phyloP scores from a whole-genome alignment of 129 eudicot species.

The Rutidosis leptorrhynchoides region DNA sequence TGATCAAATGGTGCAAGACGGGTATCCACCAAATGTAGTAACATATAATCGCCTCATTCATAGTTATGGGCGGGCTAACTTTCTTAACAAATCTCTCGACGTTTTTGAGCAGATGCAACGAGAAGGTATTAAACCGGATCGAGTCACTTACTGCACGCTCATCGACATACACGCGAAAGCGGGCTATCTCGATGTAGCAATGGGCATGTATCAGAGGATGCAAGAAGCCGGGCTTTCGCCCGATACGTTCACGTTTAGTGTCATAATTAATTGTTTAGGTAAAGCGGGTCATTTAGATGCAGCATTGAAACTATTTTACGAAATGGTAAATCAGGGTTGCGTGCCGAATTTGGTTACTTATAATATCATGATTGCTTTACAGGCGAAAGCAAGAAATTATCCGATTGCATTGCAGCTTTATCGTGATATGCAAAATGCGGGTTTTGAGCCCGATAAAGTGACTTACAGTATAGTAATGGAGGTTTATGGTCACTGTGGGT shows the following conservation, averaged over 20 bases:
- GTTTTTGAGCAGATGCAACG: slow-evolving; percentile 80
- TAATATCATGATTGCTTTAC: slow-evolving; percentile 93
- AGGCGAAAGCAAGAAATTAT: slow-evolving; percentile 94
- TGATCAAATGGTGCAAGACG: slow-evolving; percentile 81
- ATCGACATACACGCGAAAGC: slow-evolving; percentile 99
- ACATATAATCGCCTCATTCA: slow-evolving; percentile 94
- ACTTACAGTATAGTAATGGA: slow-evolving; percentile 97
- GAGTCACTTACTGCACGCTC: slow-evolving; percentile 93
- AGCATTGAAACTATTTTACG: slow-evolving; percentile 77
- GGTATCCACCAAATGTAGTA: slow-evolving; percentile 83
- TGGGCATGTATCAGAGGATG: slow-evolving; percentile 85
- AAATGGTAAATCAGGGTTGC: slow-evolving; percentile 89
- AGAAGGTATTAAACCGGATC: slow-evolving; percentile 82
- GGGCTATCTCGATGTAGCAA: slow-evolving; percentile 92
- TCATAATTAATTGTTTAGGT: slow-evolving; percentile 89
- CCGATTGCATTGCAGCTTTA: slow-evolving; percentile 70
- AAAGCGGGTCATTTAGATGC: slow-evolving; percentile 91
- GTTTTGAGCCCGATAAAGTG: slow-evolving; percentile 92
- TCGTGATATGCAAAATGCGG: slow-evolving; percentile 77
- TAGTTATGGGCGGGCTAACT: slow-evolving; percentile 95
- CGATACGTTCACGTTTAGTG: slow-evolving; percentile 94
- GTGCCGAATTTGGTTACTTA: slow-evolving; percentile 87
- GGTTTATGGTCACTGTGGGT: slow-evolving; percentile 96
- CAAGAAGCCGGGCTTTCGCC: slow-evolving; percentile 97
- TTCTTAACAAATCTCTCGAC: slow-evolving; percentile 65